phyloP scores from a whole-genome alignment of 495 filamentous ascomycete genomes.

The Neurospora sp. region DNA sequence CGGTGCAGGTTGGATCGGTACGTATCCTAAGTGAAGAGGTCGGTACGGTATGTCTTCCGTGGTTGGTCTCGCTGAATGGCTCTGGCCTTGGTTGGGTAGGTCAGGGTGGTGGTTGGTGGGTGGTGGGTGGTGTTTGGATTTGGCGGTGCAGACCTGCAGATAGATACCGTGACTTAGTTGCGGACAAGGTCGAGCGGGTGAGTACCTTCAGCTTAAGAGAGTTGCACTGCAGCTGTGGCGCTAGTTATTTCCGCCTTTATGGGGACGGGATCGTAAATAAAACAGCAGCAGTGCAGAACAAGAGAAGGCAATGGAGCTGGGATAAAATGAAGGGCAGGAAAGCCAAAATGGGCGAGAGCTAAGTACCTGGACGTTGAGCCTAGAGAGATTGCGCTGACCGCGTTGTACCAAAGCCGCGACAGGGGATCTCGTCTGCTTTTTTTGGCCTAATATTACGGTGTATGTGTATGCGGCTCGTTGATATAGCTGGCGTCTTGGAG shows the following conservation, averaged over 20 bases:
- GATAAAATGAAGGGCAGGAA: neutral
- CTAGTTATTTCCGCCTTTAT: neutral
- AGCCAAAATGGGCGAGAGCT: neutral
- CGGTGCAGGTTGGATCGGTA: neutral
- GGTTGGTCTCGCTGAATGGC: neutral
- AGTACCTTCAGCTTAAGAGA: neutral
- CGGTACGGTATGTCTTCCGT: neutral
- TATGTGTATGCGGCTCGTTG: neutral
- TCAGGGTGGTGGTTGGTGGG: neutral
- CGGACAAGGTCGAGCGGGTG: neutral
- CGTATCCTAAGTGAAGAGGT: conserved; percentile 1
- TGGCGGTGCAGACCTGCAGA: neutral
- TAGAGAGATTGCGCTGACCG: neutral
- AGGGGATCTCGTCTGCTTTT: neutral
- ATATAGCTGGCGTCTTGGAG: neutral
- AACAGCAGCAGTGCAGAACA: neutral
- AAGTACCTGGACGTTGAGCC: neutral
- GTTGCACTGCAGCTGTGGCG: neutral
- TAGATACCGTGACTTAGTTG: neutral
- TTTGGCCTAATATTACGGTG: neutral
- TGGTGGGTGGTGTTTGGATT: neutral
- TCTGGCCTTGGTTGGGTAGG: neutral
- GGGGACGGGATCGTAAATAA: neutral
- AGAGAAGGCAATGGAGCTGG: neutral
- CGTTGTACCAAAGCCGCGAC: neutral